Conservation (phyloP, 2,329 filamentous ascomycete genomes). For the Colletotrichum musicola region DNA sequence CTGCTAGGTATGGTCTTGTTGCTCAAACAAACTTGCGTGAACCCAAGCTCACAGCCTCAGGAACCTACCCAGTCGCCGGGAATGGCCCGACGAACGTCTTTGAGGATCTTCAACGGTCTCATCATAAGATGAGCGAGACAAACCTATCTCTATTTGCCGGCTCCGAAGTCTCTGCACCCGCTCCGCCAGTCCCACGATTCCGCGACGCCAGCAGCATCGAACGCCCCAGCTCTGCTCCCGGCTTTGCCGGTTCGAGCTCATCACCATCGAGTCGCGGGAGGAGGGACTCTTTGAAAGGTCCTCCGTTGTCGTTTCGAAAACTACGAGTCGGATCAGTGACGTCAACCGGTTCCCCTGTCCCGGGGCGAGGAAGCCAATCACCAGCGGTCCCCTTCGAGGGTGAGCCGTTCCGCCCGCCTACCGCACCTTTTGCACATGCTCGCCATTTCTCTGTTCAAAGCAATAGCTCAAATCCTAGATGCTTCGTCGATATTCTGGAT, state of each 20-base stretch:
- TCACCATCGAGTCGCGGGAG: slow-evolving; percentile 28
- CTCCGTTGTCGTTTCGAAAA: slow-evolving; percentile 40
- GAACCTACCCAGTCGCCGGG: slow-evolving; percentile 55
- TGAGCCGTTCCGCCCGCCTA: slow-evolving; percentile 36
- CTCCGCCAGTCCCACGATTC: slow-evolving; percentile 46
- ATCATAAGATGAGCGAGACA: slow-evolving; percentile 45
- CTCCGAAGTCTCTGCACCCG: slow-evolving; percentile 46
- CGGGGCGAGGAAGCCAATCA: neutral
- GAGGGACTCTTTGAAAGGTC: slow-evolving; percentile 38
- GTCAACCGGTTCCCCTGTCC: slow-evolving; percentile 23
- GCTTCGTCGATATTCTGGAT: slow-evolving; percentile 68
- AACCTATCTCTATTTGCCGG: slow-evolving; percentile 41
- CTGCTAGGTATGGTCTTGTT: slow-evolving; percentile 47
- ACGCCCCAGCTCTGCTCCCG: slow-evolving; percentile 54
- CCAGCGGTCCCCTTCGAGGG: slow-evolving; percentile 21
- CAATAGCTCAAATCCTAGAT: slow-evolving; percentile 42
- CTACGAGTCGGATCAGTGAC: slow-evolving; percentile 24
- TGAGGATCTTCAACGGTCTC: slow-evolving; percentile 51
- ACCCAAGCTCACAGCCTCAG: slow-evolving; percentile 42
- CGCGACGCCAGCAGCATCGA: slow-evolving; percentile 44
- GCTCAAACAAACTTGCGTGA: neutral
- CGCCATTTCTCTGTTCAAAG: slow-evolving; percentile 51
- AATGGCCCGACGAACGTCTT: slow-evolving; percentile 54
- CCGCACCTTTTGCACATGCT: slow-evolving; percentile 43
- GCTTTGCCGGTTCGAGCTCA: slow-evolving; percentile 30